Evolutionary conservation across 176 grass and related monocot genomes (phyloP), one percentile per base, ranked within the genome.

Genomic region (Panicum miliaceum): DNA sequence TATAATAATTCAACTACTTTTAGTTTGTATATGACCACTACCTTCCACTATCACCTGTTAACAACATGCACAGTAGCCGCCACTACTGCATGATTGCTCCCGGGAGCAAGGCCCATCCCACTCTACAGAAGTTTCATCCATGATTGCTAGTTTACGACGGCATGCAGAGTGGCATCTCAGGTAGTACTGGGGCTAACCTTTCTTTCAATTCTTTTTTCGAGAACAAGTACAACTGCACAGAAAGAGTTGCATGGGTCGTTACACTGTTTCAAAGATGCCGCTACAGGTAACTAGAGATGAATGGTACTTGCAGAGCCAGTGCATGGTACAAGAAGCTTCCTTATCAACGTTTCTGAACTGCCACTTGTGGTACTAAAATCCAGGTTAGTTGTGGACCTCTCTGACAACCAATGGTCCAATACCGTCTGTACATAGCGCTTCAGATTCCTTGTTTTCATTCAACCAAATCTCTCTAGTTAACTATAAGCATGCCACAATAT

Each of bases 21-120:
- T 14, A 7, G 2, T 52, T 27, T 71, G 0, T 11, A 52, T 73
- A 52, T 32, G 25, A 35, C 46, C 71, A 73, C 46, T 34, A 52
- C 26, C 81, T 38, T 74, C 69, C 81, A 64, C 60, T 34, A 45
- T 62, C 46, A 32, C 20, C 13, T 27, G 20, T 63, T 63, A 74
- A 51, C 40, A 47, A n/a, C 71, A 35, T 54, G 34, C 1, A 75
- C 20, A 76, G 43, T 82, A 68, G 71, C 52, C 41, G 63, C 71
- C 63, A 77, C 42, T 43, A 57, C 61, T 22, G 67, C 57, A 79
- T 79, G 87, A 84, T 89, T 84, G 75, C 50, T 75, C 27, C 62
- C 8, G 79, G 32, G 52, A 76, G 14, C 79, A 83, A 74, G 34
- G 18, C 48, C 73, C 65, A 80, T 89, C 29, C 3, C 50, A 60